Percentiles rank a stretch among this genome's conserved stretches.
These are phyloP conservation scores for Gossypium turneri DNA, from an alignment of 345 rosid species.

Conservation along the genomic window DNA sequence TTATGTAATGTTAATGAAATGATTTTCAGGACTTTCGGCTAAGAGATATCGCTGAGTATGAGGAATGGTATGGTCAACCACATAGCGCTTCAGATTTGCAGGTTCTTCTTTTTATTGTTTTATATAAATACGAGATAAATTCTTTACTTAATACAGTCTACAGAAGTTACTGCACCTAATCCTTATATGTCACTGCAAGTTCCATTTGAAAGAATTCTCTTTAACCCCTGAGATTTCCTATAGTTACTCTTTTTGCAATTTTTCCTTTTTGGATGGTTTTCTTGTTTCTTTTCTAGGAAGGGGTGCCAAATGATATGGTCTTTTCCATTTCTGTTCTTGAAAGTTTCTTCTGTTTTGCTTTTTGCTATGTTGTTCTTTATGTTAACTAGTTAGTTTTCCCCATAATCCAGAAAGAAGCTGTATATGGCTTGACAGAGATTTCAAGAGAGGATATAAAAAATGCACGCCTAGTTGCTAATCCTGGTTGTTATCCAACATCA, in stretches of 20 bases:
- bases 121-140: background rate
- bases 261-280: background rate
- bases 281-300: background rate
- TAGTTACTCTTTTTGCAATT: background rate
- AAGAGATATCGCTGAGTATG: conserved; percentile 63
- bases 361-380: background rate
- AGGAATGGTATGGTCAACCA: conserved; percentile 98
- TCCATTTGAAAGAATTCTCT: background rate
- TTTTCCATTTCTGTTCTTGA: background rate
- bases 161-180: background rate
- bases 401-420: conserved; percentile 68
- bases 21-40: conserved; percentile 65
- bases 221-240: background rate
- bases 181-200: background rate
- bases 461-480: conserved; percentile 88
- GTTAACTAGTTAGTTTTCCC: conserved; percentile 15
- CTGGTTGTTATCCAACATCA: conserved; percentile 97
- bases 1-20: conserved; percentile 10
- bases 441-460: conserved; percentile 56
- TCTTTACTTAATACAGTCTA: background rate
- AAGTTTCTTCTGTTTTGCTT: background rate
- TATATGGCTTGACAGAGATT: conserved; percentile 93
- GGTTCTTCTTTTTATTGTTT: conserved; percentile 30
- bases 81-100: conserved; percentile 83
- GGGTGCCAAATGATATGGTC: background rate